Conservation (phyloP, 2,329 filamentous ascomycete species). For the Rutstroemia sp. region DNA sequence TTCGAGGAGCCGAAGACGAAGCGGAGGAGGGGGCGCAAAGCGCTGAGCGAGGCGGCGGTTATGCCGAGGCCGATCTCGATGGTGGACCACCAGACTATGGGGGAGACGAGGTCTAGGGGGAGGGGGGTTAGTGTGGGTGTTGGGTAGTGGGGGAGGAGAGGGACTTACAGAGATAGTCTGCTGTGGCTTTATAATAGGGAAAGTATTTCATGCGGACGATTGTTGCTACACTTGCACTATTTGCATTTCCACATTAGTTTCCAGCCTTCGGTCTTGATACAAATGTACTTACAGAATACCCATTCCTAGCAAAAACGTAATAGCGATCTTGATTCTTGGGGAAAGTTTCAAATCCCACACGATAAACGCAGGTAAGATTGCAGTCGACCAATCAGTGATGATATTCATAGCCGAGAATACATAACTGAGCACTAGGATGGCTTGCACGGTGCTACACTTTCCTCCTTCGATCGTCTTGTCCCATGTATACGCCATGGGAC, state of each 20-base stretch:
- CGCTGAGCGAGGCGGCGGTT: neutral
- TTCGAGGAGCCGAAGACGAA: neutral
- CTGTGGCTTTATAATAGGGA: neutral
- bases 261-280: neutral
- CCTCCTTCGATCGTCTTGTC: neutral
- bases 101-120: neutral
- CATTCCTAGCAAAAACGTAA: neutral
- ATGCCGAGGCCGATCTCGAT: conserved; percentile 1
- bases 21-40: neutral
- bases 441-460: conserved; percentile 3
- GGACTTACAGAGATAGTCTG: conserved; percentile 1
- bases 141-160: too few species aligned
- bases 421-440: conserved; percentile 4
- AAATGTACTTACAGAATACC: neutral
- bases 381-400: conserved; percentile 2
- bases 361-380: neutral
- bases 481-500: conserved; percentile 4
- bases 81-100: conserved; percentile 4
- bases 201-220: conserved; percentile 3
- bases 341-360: conserved; percentile 1
- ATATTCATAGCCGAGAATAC: conserved; percentile 2
- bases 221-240: neutral
- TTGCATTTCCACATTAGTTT: neutral
- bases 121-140: neutral
- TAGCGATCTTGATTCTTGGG: neutral